Conservation (phyloP, 352 stramenopile genomes). For the Aphanomyces cochlioides region DNA sequence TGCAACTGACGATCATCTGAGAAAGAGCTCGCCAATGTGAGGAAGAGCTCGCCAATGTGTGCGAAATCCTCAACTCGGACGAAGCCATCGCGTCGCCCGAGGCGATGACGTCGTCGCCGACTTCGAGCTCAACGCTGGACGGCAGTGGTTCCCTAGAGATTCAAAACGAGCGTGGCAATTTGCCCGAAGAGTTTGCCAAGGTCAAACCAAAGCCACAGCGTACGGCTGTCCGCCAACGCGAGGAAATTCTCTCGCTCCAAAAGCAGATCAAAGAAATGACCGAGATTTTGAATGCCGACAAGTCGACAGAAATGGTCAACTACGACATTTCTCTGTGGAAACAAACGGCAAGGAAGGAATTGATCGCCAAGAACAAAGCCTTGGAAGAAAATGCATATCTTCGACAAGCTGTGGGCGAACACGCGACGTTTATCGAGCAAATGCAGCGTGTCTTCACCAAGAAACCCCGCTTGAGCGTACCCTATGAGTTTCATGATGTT, state of each 20-base stretch:
- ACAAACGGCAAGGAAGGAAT: neutral
- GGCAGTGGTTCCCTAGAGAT: too few relatives aligned
- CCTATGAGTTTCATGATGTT: neutral
- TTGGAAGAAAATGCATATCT: conserved; percentile 5
- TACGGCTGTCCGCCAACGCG: neutral
- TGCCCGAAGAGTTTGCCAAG: neutral
- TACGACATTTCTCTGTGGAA: neutral
- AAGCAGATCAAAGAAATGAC: neutral
- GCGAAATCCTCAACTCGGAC: neutral
- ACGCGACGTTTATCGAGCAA: conserved; percentile 16
- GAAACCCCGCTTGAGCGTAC: conserved; percentile 17
- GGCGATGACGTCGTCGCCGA: too few relatives aligned
- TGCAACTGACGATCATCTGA: neutral
- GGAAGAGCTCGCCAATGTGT: neutral
- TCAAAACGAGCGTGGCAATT: too few relatives aligned
- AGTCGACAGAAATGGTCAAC: neutral
- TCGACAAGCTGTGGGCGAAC: conserved; percentile 2
- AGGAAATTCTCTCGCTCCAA: neutral
- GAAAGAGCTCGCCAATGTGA: neutral
- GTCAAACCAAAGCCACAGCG: neutral
- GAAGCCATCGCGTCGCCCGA: too few relatives aligned
- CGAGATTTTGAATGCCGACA: neutral
- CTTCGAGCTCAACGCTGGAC: too few relatives aligned
- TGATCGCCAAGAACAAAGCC: neutral
- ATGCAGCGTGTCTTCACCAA: conserved; percentile 21